Evolutionary conservation across 768 basidiomycete genomes (phyloP).

Genomic region (Suillus paluster): DNA sequence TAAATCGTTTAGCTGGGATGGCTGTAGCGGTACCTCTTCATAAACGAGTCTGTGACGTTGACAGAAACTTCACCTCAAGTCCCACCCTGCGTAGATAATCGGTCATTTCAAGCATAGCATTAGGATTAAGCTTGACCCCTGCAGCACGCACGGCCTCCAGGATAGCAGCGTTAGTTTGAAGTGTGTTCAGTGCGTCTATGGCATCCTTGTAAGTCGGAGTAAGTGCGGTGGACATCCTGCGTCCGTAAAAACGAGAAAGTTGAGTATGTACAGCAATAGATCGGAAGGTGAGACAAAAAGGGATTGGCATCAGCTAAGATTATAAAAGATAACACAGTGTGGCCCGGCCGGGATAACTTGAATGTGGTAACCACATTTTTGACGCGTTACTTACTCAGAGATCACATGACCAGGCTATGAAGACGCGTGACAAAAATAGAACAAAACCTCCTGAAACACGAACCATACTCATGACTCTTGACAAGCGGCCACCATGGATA

Average conservation of each 20-base stretch:
- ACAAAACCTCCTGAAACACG: conserved; percentile 6
- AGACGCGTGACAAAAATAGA: conserved; percentile 3
- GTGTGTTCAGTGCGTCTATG: conserved; percentile 70
- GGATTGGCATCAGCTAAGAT: conserved; percentile 12
- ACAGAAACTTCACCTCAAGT: conserved; percentile 63
- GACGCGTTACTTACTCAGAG: neutral
- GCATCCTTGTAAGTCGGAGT: conserved; percentile 74
- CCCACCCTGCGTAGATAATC: conserved; percentile 89
- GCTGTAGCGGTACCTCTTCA: conserved; percentile 47
- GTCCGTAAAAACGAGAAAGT: conserved; percentile 12
- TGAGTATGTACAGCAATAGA: conserved; percentile 7
- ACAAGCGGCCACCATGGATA: conserved; percentile 25
- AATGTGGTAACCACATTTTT: neutral
- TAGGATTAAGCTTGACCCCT: conserved; percentile 58
- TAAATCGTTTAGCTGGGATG: conserved; percentile 79
- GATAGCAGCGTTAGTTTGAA: conserved; percentile 94
- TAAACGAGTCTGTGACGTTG: conserved; percentile 9
- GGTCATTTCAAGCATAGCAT: conserved; percentile 86
- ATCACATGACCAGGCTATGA: neutral
- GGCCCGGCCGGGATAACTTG: neutral
- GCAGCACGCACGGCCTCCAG: conserved; percentile 82
- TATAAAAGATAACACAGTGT: neutral
- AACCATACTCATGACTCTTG: neutral
- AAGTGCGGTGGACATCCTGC: conserved; percentile 51
- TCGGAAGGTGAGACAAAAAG: conserved; percentile 9